A percentile compares a stretch with the other conserved stretches of the same genome.
Conservation (phyloP, 257 asterid genomes). For the Verbascum thapsus region DNA sequence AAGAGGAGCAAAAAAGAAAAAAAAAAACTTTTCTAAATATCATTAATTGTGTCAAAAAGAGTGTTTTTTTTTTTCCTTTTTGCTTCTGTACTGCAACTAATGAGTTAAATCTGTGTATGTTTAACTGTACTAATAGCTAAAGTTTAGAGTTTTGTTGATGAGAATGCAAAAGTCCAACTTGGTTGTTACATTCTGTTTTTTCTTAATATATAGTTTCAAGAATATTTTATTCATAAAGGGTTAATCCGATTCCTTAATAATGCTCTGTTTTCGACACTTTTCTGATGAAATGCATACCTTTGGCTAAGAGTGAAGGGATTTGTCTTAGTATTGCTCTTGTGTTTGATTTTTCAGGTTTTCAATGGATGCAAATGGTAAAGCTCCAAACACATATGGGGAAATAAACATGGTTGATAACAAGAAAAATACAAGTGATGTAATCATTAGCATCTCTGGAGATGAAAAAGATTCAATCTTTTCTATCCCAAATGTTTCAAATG, state of each 20-base stretch:
- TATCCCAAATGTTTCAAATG: constrained; percentile 32
- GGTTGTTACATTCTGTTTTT: background rate
- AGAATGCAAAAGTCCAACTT: background rate
- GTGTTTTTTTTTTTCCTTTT: background rate
- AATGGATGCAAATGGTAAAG: constrained; percentile 39
- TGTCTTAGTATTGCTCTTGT: background rate
- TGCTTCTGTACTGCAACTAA: background rate
- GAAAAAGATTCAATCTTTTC: constrained; percentile 51
- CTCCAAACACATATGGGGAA: constrained; percentile 34
- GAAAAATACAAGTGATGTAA: constrained; percentile 44
- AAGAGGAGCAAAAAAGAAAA: background rate
- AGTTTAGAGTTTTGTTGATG: background rate
- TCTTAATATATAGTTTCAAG: background rate
- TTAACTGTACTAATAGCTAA: no score
- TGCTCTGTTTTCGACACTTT: background rate
- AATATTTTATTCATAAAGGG: no score
- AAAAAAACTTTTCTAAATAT: no score
- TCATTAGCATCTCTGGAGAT: constrained; percentile 48
- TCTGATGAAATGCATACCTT: background rate
- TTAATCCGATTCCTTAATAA: constrained; percentile 6
- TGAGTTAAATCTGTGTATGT: background rate
- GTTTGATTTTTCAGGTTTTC: constrained; percentile 29
- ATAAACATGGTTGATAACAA: constrained; percentile 49
- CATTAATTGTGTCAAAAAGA: no score
- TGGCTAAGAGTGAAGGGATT: background rate